phyloP scores from a whole-genome alignment of 306 rosid genomes.

The Canavalia ensiformis region DNA sequence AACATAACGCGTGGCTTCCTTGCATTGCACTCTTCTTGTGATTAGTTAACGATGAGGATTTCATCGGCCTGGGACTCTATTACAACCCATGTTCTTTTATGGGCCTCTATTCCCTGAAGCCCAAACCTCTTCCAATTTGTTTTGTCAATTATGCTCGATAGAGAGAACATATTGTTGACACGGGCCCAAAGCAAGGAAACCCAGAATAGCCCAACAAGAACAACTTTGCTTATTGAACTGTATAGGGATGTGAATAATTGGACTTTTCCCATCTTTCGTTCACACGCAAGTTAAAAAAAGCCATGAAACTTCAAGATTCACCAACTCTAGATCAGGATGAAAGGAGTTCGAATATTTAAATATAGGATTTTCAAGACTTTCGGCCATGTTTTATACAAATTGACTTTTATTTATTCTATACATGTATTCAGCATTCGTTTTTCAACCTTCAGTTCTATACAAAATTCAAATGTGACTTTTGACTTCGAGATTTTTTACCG shows the following conservation, averaged over 20 bases:
- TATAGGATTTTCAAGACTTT: conserved; percentile 35
- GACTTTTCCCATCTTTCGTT: conserved; percentile 22
- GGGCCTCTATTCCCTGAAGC: not conserved
- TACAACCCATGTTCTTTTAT: not conserved
- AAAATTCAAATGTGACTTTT: conserved; percentile 16
- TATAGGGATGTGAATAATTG: not conserved
- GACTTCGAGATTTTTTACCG: conserved; percentile 28
- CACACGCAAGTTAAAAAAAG: conserved; percentile 15
- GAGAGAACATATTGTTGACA: too few relatives aligned
- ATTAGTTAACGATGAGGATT: not conserved
- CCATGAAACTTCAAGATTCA: not conserved
- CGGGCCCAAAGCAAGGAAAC: too few relatives aligned
- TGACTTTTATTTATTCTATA: conserved; percentile 40
- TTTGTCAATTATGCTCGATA: too few relatives aligned
- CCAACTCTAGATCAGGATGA: conserved; percentile 33
- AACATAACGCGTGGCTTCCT: conserved; percentile 17
- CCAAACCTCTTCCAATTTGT: not conserved
- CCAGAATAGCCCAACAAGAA: too few relatives aligned
- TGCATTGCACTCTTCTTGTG: conserved; percentile 26
- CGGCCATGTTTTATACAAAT: conserved; percentile 2
- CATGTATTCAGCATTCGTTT: conserved; percentile 1
- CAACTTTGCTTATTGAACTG: too few relatives aligned
- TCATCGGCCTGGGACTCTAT: not conserved
- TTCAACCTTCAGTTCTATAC: conserved; percentile 24
- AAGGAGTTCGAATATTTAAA: conserved; percentile 14